Conservation (phyloP, 1,139 yeast genomes). For the Taphrina pruni region DNA sequence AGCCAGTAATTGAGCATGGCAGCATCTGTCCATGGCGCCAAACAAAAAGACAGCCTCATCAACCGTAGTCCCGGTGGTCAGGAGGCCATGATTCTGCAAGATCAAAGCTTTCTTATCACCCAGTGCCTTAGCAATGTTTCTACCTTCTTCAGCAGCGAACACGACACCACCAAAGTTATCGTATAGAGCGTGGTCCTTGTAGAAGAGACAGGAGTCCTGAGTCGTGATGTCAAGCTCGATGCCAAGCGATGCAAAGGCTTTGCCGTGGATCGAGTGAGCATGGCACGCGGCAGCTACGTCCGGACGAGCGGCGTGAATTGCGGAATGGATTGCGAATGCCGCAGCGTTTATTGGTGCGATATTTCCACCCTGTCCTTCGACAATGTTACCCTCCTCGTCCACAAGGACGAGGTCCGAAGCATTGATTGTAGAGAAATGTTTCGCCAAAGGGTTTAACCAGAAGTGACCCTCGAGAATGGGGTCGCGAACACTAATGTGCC, state of each 20-base stretch:
- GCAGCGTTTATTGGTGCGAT: constrained; percentile 74
- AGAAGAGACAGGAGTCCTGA: constrained; percentile 75
- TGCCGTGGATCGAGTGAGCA: constrained; percentile 75
- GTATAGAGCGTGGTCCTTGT: constrained; percentile 70
- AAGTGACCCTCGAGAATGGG: constrained; percentile 73
- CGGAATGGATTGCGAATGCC: constrained; percentile 80
- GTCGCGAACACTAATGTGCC: constrained; percentile 79
- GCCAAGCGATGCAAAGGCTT: constrained; percentile 76
- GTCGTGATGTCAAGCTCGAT: constrained; percentile 75
- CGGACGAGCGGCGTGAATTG: constrained; percentile 75
- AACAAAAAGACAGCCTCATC: constrained; percentile 83
- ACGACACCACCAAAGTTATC: constrained; percentile 80
- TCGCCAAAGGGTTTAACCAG: constrained; percentile 81
- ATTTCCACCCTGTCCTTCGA: constrained; percentile 57
- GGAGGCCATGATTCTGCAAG: constrained; percentile 76
- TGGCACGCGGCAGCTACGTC: constrained; percentile 84
- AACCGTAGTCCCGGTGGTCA: constrained; percentile 77
- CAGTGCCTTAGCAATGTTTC: constrained; percentile 67
- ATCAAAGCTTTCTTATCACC: constrained; percentile 68
- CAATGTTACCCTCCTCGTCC: constrained; percentile 65
- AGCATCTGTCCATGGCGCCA: constrained; percentile 69
- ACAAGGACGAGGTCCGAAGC: constrained; percentile 79
- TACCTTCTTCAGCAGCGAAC: constrained; percentile 73
- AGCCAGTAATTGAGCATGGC: constrained; percentile 73
- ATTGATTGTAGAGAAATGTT: constrained; percentile 70